Evolutionary conservation across 768 basidiomycete species (phyloP).

Genomic region (Tremella yokohamensis): DNA sequence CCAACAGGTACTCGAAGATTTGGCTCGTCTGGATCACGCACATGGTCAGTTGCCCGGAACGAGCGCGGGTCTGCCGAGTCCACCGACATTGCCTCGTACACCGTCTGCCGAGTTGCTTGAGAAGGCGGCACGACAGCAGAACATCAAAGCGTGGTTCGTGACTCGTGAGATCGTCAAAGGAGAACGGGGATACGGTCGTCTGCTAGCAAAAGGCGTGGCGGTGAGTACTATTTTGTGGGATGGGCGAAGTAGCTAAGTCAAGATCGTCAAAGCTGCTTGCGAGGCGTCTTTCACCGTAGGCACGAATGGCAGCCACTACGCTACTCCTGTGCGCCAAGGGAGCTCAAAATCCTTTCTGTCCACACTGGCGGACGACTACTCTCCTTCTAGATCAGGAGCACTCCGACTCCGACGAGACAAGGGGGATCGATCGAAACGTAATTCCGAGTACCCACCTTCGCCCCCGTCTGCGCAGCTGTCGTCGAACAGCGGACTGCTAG

Average conservation of each 20-base stretch:
- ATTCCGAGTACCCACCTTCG: no score
- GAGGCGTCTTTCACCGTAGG: background rate
- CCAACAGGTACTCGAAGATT: slow-evolving; percentile 27
- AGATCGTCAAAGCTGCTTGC: slow-evolving; percentile 17
- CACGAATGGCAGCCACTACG: no score
- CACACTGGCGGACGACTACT: no score
- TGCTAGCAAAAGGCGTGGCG: slow-evolving; percentile 31
- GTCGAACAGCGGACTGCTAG: no score
- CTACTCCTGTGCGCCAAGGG: no score
- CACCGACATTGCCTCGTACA: slow-evolving; percentile 6
- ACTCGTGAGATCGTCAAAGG: slow-evolving; percentile 41
- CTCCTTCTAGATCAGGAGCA: background rate
- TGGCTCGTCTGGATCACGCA: slow-evolving; percentile 12
- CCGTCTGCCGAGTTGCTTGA: slow-evolving; percentile 8
- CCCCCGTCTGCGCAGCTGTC: no score
- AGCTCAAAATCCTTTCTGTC: no score
- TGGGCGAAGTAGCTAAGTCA: background rate
- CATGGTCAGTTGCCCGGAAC: slow-evolving; percentile 6
- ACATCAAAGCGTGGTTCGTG: slow-evolving; percentile 36
- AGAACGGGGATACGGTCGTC: slow-evolving; percentile 33
- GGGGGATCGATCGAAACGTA: no score
- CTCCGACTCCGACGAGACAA: background rate
- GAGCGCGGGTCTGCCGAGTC: background rate
- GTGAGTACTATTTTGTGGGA: slow-evolving; percentile 18
- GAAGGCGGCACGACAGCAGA: slow-evolving; percentile 8